These are phyloP conservation scores for Blakeslea trispora DNA, from an alignment of 371 early-diverging fungal species.

Conservation along the genomic window DNA sequence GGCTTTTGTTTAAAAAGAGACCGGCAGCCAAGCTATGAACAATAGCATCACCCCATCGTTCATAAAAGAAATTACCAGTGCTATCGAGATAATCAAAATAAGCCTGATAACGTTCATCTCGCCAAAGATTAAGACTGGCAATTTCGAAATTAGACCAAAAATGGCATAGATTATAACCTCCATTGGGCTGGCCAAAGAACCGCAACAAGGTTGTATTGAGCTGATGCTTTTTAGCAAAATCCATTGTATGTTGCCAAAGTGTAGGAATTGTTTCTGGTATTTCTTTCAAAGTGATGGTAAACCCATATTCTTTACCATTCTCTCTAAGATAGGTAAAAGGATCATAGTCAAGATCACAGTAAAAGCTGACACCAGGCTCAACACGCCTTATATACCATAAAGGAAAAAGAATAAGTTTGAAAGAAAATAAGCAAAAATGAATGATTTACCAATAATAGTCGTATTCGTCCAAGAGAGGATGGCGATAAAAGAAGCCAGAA, in stretches of 20 bases:
- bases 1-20: constrained; percentile 70
- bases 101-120: constrained; percentile 65
- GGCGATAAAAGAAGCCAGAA: constrained; percentile 92
- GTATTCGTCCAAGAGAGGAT: constrained; percentile 77
- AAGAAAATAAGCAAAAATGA: background rate
- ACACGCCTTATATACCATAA: no score
- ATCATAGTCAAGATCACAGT: constrained; percentile 89
- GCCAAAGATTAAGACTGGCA: constrained; percentile 77
- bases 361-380: constrained; percentile 90
- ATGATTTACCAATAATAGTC: constrained; percentile 88
- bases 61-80: constrained; percentile 90
- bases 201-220: constrained; percentile 37
- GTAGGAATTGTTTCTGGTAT: constrained; percentile 82
- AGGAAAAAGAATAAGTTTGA: background rate
- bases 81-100: constrained; percentile 84
- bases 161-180: constrained; percentile 71
- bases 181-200: constrained; percentile 45
- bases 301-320: constrained; percentile 80
- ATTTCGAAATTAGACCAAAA: constrained; percentile 95
- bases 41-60: constrained; percentile 97
- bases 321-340: constrained; percentile 83
- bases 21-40: constrained; percentile 91
- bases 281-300: constrained; percentile 83
- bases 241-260: constrained; percentile 74
- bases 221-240: constrained; percentile 48